Percentiles rank a stretch among this genome's conserved stretches.
Evolutionary conservation across 495 filamentous ascomycete genomes (phyloP).

Genomic region (Aspergillus affinis): DNA sequence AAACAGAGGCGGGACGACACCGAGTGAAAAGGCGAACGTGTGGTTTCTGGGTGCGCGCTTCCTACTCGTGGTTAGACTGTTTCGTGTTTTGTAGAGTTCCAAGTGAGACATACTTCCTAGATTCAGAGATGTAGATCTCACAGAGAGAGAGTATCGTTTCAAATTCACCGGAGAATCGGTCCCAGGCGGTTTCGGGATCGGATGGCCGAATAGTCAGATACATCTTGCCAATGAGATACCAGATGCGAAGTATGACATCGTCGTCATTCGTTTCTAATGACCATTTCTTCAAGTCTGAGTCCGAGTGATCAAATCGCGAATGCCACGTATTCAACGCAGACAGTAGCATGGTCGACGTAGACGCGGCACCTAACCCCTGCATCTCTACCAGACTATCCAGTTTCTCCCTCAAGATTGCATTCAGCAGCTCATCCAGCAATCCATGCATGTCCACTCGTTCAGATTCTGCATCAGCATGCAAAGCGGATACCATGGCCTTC

Average conservation of each 20-base stretch:
- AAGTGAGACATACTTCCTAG: background rate
- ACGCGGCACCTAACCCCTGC: background rate
- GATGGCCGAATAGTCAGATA: background rate
- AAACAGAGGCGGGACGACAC: constrained; percentile 25
- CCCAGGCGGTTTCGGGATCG: background rate
- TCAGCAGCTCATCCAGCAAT: background rate
- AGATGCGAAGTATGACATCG: constrained; percentile 2
- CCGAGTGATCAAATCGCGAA: background rate
- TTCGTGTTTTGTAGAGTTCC: background rate
- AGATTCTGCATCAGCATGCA: too few species aligned
- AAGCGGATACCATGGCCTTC: background rate
- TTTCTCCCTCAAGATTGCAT: constrained; percentile 1
- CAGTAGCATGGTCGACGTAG: background rate
- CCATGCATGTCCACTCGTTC: background rate
- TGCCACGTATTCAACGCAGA: background rate
- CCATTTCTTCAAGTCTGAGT: background rate
- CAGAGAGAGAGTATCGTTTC: background rate
- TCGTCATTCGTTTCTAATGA: background rate
- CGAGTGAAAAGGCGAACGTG: constrained; percentile 20
- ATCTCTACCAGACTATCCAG: background rate
- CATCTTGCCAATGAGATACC: background rate
- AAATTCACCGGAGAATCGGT: background rate
- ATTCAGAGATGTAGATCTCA: background rate
- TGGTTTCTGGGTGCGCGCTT: background rate
- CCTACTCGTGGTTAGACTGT: background rate